phyloP scores from a whole-genome alignment of 805 yeast species.

The Cyberlindnera euphorbiiphila region DNA sequence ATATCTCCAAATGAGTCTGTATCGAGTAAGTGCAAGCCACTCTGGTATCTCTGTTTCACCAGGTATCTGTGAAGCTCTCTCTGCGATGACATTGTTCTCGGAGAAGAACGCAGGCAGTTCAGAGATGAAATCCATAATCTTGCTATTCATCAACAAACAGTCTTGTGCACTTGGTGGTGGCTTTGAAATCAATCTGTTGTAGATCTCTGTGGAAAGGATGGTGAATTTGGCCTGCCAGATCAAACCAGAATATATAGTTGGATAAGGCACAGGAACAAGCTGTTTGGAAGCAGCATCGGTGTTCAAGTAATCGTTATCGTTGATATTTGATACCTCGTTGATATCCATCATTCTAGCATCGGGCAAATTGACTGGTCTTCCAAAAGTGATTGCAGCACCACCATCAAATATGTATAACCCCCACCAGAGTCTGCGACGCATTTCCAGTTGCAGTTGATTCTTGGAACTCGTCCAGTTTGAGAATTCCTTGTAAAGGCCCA shows the following conservation, averaged over 20 bases:
- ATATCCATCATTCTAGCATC: slow-evolving; percentile 44
- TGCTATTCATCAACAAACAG: slow-evolving; percentile 44
- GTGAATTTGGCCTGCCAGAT: slow-evolving; percentile 53
- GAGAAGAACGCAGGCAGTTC: slow-evolving; percentile 46
- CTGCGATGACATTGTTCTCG: slow-evolving; percentile 35
- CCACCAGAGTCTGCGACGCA: slow-evolving; percentile 66
- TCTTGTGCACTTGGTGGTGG: slow-evolving; percentile 47
- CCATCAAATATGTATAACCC: slow-evolving; percentile 60
- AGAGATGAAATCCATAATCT: slow-evolving; percentile 37
- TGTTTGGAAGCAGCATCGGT: slow-evolving; percentile 17
- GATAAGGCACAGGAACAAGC: slow-evolving; percentile 30
- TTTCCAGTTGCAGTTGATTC: slow-evolving; percentile 44
- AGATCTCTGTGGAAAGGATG: slow-evolving; percentile 43
- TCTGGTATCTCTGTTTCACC: slow-evolving; percentile 32
- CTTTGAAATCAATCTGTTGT: slow-evolving; percentile 42
- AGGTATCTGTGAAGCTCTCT: slow-evolving; percentile 24
- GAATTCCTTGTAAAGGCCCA: slow-evolving; percentile 59
- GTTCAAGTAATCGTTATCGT: slow-evolving; percentile 35
- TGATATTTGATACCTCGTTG: slow-evolving; percentile 45
- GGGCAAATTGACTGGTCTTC: slow-evolving; percentile 58
- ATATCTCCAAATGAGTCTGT: slow-evolving; percentile 55
- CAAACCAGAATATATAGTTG: slow-evolving; percentile 57
- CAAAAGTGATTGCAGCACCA: slow-evolving; percentile 60
- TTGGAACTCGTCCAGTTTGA: slow-evolving; percentile 36
- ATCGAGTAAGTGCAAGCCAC: slow-evolving; percentile 53